Conservation (phyloP, 352 stramenopile genomes). For the Globisporangium carolinianum region DNA sequence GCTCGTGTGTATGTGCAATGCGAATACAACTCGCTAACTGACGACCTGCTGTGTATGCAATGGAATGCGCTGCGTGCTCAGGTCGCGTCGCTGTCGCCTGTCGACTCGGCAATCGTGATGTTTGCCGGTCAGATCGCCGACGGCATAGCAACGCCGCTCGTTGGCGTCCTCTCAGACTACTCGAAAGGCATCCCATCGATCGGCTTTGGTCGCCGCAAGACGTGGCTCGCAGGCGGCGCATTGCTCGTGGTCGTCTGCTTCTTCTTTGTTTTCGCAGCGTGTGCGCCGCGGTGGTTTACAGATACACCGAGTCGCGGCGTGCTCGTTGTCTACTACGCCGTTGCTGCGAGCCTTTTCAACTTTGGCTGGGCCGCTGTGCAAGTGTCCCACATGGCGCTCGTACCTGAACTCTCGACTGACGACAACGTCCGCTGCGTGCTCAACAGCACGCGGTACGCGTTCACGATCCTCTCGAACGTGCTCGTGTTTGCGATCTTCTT, state of each 20-base stretch:
- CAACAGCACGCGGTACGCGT: constrained; percentile 79
- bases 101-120: constrained; percentile 82
- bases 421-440: constrained; percentile 77
- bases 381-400: constrained; percentile 84
- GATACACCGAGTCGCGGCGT: constrained; percentile 42
- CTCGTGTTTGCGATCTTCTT: constrained; percentile 79
- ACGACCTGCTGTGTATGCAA: not conserved
- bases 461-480: constrained; percentile 86
- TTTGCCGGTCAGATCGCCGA: constrained; percentile 83
- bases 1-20: not conserved
- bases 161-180: constrained; percentile 69
- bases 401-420: constrained; percentile 62
- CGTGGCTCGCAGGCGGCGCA: constrained; percentile 61
- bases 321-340: constrained; percentile 71
- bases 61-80: not conserved
- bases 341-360: constrained; percentile 77
- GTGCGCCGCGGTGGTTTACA: constrained; percentile 51
- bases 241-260: constrained; percentile 78
- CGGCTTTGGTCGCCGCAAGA: constrained; percentile 67
- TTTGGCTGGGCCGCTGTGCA: constrained; percentile 79
- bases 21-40: not conserved
- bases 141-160: constrained; percentile 67
- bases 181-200: constrained; percentile 56
- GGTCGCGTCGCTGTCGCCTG: constrained; percentile 51
- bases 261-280: constrained; percentile 77